A percentile compares a stretch with the other conserved stretches of the same genome.
Conservation (phyloP, 2,329 filamentous ascomycete genomes). For the Anthostomella pinea region DNA sequence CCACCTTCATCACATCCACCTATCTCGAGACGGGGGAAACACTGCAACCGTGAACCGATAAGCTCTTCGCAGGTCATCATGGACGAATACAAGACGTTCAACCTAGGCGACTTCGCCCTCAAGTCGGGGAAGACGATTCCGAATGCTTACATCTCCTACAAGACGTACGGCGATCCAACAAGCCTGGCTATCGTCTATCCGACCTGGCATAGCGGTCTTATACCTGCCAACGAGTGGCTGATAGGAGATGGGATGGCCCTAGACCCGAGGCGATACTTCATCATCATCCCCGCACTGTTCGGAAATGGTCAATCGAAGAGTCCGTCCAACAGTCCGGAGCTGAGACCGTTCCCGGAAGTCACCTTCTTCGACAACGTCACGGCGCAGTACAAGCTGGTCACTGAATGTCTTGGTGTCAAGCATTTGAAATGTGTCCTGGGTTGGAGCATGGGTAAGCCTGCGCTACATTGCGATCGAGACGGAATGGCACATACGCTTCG, state of each 20-base stretch:
- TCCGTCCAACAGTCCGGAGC: slow-evolving; percentile 57
- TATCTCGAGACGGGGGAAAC: too few species aligned
- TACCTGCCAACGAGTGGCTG: slow-evolving; percentile 73
- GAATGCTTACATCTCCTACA: slow-evolving; percentile 70
- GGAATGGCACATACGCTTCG: too few species aligned
- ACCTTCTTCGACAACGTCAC: slow-evolving; percentile 68
- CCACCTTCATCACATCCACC: too few species aligned
- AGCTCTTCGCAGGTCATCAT: too few species aligned
- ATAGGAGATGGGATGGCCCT: slow-evolving; percentile 64
- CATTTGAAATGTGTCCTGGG: slow-evolving; percentile 63
- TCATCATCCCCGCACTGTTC: slow-evolving; percentile 66
- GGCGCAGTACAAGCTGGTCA: slow-evolving; percentile 65
- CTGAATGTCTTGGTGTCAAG: slow-evolving; percentile 56
- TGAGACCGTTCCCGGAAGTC: slow-evolving; percentile 59
- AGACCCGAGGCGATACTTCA: slow-evolving; percentile 53
- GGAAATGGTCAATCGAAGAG: slow-evolving; percentile 67
- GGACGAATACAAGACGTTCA: too few species aligned
- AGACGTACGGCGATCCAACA: slow-evolving; percentile 64
- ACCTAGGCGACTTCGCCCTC: slow-evolving; percentile 65
- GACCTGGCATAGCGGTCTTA: slow-evolving; percentile 64
- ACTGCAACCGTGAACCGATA: too few species aligned
- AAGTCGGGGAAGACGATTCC: slow-evolving; percentile 61
- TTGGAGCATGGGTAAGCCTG: slow-evolving; percentile 57
- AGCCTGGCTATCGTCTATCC: slow-evolving; percentile 71
- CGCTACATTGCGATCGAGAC: background rate